Percentiles rank a stretch among this genome's conserved stretches.
Evolutionary conservation across 768 basidiomycete genomes (phyloP).

Genomic region (Porpolomopsis calyptriformis): DNA sequence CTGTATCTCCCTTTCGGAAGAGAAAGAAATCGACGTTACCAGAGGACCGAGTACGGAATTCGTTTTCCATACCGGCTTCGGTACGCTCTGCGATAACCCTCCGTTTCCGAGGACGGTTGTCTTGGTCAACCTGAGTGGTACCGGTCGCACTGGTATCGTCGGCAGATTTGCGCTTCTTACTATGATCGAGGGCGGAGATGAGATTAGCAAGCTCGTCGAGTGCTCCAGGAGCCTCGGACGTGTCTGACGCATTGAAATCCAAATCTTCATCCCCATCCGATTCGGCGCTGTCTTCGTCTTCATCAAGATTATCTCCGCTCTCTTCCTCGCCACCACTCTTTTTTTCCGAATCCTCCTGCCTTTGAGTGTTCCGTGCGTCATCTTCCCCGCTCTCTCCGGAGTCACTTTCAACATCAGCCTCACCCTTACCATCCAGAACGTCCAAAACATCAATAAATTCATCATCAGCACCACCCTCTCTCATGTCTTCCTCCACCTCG

Average conservation of each 20-base stretch:
- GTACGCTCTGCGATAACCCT: slow-evolving; percentile 57
- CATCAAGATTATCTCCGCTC: slow-evolving; percentile 27
- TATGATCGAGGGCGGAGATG: slow-evolving; percentile 54
- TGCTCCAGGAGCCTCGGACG: slow-evolving; percentile 47
- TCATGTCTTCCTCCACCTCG: slow-evolving; percentile 27
- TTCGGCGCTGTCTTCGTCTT: slow-evolving; percentile 22
- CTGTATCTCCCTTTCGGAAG: too few relatives aligned
- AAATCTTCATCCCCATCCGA: slow-evolving; percentile 26
- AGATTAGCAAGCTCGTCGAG: slow-evolving; percentile 64
- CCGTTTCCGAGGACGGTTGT: slow-evolving; percentile 21
- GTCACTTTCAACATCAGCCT: slow-evolving; percentile 33
- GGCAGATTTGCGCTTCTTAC: slow-evolving; percentile 64
- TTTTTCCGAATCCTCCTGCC: too few relatives aligned
- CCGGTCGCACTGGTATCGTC: background rate
- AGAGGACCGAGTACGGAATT: slow-evolving; percentile 51
- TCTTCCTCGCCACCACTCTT: background rate
- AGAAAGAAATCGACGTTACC: slow-evolving; percentile 26
- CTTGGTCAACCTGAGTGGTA: background rate
- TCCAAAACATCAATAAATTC: slow-evolving; percentile 58
- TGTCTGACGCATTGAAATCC: slow-evolving; percentile 22
- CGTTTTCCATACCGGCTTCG: slow-evolving; percentile 71
- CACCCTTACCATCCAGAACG: slow-evolving; percentile 52
- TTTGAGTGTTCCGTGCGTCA: too few relatives aligned
- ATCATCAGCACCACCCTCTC: slow-evolving; percentile 29
- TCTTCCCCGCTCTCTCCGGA: too few relatives aligned